phyloP scores from a whole-genome alignment of 805 yeast species.

The Candida michaelii region DNA sequence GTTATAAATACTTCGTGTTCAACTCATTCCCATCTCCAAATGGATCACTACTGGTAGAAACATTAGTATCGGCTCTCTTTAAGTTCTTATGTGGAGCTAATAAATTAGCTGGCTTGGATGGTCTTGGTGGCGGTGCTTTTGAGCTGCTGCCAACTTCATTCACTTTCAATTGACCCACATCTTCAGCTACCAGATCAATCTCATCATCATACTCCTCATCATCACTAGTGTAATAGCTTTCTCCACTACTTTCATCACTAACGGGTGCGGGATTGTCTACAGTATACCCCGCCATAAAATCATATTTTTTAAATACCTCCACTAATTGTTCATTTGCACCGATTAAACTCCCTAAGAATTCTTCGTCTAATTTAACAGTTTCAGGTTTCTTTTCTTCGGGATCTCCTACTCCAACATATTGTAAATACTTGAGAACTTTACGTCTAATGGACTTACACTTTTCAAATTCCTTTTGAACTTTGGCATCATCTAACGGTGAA shows the following conservation, averaged over 20 bases:
- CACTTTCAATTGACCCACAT: conserved; percentile 12
- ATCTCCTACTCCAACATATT: conserved; percentile 62
- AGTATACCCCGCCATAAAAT: conserved; percentile 47
- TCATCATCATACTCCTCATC: conserved; percentile 30
- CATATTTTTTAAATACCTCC: conserved; percentile 65
- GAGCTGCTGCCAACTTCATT: conserved; percentile 7
- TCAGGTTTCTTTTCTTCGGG: conserved; percentile 27
- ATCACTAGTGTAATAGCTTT: conserved; percentile 42
- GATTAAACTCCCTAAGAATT: conserved; percentile 80
- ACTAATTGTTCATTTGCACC: conserved; percentile 91
- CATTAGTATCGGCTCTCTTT: conserved; percentile 23
- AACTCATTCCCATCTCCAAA: conserved; percentile 37
- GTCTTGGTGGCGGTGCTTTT: conserved; percentile 30
- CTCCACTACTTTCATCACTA: conserved; percentile 34
- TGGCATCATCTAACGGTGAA: conserved; percentile 62
- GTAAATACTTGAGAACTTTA: conserved; percentile 77
- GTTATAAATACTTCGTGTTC: conserved; percentile 1
- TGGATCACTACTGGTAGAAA: conserved; percentile 34
- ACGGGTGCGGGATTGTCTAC: conserved; percentile 40
- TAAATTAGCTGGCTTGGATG: conserved; percentile 21
- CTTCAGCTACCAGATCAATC: conserved; percentile 19
- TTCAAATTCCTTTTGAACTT: conserved; percentile 66
- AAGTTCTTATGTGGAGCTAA: conserved; percentile 18
- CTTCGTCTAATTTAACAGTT: conserved; percentile 55
- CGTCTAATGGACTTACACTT: conserved; percentile 75